Base-by-base conservation (phyloP, 2,329 filamentous ascomycete genomes). In the Raffaelea arxii region DNA sequence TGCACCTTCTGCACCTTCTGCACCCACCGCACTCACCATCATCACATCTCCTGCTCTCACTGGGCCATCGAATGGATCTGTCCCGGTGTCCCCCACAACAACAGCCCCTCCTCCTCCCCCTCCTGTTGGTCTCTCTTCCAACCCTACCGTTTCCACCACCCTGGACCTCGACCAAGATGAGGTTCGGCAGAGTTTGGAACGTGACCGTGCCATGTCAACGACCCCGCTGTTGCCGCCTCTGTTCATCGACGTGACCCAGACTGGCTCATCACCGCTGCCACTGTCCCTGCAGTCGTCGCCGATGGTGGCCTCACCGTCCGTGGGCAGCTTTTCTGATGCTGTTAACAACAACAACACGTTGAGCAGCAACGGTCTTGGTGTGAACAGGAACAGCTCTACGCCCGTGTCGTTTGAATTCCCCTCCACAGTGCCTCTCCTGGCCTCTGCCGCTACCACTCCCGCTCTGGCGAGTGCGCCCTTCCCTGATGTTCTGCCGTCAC, bases 171-270 rank as follows among this genome's bases (percentile, higher is more conserved):
- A 73, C 38, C 70, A 70, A 6, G 43, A 73, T 51, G 68, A 58
- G 48, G 47, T 51, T 56, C 68, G 62, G 54, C 68, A 55, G 59
- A 78, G 55, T 63, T 76, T 65, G 63, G 79, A 67, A 66, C 80
- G 66, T 61, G 80, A 66, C 67, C 73, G 76, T 42, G 65, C 67
- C 38, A 59, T 86, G 55, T 84, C 86, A 0, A 84, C 84, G 4
- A 96, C 90, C 3, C 91, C 90, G 35, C 73, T 96, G 7, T 72
- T 96, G 2, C 90, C 90, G 7, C 90, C 90, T 1, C 72, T 92
- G 30, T 77, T 94, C 68, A 80, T 77, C 24, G 75, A 77, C 39
- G 19, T 25, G 7, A 32, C 35, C 11, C 65, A 72, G 21, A 66
- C 74, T 1, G 36, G 41, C 0, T 21, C 51, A 10, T 41, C 63